Percentiles rank a stretch among this genome's conserved stretches.
phyloP scores from a whole-genome alignment of 108 stramenopile genomes.

The Cyclotella distinguenda region DNA sequence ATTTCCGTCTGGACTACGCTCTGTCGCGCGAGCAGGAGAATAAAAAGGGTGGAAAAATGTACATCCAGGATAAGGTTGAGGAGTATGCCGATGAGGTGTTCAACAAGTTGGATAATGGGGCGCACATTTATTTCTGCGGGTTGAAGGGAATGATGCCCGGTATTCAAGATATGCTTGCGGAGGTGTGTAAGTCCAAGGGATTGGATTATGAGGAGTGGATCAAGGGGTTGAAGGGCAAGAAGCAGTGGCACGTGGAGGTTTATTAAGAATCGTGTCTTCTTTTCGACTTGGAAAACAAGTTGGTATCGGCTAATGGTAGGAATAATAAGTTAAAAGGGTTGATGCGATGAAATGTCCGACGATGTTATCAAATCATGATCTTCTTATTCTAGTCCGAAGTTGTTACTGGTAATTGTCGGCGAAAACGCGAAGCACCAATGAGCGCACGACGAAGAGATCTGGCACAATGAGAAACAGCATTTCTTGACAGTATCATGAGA shows the following conservation, averaged over 20 bases:
- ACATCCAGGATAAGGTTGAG: conserved; percentile 98
- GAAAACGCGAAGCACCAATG: no score
- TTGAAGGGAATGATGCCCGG: conserved; percentile 99
- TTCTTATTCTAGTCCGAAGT: no score
- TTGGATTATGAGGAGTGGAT: conserved; percentile 87
- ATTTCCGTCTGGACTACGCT: conserved; percentile 95
- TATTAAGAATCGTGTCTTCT: conserved; percentile 64
- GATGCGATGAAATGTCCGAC: no score
- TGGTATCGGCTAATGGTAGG: no score
- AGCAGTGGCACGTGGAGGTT: conserved; percentile 90
- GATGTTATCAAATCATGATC: no score
- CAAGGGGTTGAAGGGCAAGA: conserved; percentile 76
- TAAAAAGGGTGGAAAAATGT: conserved; percentile 96
- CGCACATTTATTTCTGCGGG: conserved; percentile 99
- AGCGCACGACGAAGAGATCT: no score
- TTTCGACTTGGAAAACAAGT: no score
- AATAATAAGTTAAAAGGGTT: no score
- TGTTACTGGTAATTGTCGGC: no score
- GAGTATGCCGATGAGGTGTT: conserved; percentile 93
- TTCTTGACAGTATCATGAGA: no score
- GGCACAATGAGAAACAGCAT: no score
- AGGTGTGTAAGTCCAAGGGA: conserved; percentile 86
- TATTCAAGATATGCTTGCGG: conserved; percentile 92
- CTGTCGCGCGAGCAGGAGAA: conserved; percentile 93
- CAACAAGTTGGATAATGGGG: conserved; percentile 86